phyloP scores from a whole-genome alignment of 352 stramenopile species.

The Pseudoperonospora humuli region DNA sequence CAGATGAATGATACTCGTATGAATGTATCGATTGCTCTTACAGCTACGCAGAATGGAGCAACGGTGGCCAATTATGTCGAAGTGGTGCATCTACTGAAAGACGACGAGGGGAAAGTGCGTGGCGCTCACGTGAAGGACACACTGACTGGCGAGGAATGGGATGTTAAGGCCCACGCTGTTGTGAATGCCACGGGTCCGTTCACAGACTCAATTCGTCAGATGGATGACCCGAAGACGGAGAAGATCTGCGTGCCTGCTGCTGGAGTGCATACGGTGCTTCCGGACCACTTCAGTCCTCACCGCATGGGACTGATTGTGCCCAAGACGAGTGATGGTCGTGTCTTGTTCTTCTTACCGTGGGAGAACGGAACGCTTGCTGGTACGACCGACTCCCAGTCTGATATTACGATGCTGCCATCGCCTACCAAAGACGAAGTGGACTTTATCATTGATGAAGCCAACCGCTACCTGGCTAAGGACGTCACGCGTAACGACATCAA shows the following conservation, averaged over 20 bases:
- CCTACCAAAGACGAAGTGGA: conserved; percentile 89
- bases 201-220: conserved; percentile 83
- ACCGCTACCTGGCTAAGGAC: conserved; percentile 86
- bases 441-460: conserved; percentile 92
- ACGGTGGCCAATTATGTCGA: conserved; percentile 89
- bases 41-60: conserved; percentile 90
- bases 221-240: conserved; percentile 87
- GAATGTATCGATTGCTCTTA: conserved; percentile 91
- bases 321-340: conserved; percentile 91
- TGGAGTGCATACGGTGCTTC: conserved; percentile 93
- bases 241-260: conserved; percentile 91
- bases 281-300: conserved; percentile 92
- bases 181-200: conserved; percentile 95
- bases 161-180: conserved; percentile 84
- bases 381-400: conserved; percentile 90
- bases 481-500: conserved; percentile 90
- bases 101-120: conserved; percentile 74
- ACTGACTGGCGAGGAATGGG: conserved; percentile 85
- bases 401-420: conserved; percentile 92
- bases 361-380: conserved; percentile 89
- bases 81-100: conserved; percentile 81
- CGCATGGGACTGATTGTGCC: conserved; percentile 95
- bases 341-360: conserved; percentile 95
- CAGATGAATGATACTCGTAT: conserved; percentile 95
- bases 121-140: conserved; percentile 87